Conservation (phyloP, 1,284 basidiomycete genomes). For the Cerrena zonata region DNA sequence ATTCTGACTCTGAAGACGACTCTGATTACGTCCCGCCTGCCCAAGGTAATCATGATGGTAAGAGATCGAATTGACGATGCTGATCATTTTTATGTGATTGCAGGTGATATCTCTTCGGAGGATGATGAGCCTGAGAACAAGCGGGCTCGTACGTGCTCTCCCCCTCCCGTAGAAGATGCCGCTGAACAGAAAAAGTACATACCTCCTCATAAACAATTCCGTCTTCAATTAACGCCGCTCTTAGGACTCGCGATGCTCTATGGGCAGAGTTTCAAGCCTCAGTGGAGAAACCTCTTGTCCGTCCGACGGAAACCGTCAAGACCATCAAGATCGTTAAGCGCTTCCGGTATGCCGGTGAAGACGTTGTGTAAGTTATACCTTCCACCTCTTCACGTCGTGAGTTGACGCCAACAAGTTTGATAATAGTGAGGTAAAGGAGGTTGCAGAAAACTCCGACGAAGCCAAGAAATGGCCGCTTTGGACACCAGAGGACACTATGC, state of each 20-base stretch:
- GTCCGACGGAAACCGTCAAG: conserved; percentile 19
- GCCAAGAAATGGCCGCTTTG: conserved; percentile 68
- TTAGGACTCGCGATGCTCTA: conserved; percentile 44
- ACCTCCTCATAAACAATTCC: not conserved
- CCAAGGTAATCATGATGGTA: conserved; percentile 23
- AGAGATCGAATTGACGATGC: too few relatives aligned
- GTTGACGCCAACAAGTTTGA: conserved; percentile 19
- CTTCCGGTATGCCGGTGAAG: conserved; percentile 70
- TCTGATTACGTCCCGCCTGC: conserved; percentile 57
- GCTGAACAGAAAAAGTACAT: conserved; percentile 40
- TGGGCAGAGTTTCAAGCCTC: conserved; percentile 58
- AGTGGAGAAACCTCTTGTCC: conserved; percentile 7
- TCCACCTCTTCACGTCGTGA: conserved; percentile 6
- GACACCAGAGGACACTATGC: too few relatives aligned
- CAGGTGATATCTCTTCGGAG: conserved; percentile 37
- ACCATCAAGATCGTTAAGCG: conserved; percentile 62
- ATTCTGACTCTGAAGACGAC: conserved; percentile 61
- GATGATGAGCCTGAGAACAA: conserved; percentile 28
- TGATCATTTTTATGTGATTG: not conserved
- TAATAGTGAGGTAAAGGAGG: conserved; percentile 64
- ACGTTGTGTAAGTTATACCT: conserved; percentile 49
- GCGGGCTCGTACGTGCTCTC: conserved; percentile 7
- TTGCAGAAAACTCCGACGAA: conserved; percentile 63
- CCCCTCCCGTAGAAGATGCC: conserved; percentile 26
- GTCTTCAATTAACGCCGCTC: not conserved